phyloP scores from a whole-genome alignment of 1,284 basidiomycete species.

The Wallemia ichthyophaga region DNA sequence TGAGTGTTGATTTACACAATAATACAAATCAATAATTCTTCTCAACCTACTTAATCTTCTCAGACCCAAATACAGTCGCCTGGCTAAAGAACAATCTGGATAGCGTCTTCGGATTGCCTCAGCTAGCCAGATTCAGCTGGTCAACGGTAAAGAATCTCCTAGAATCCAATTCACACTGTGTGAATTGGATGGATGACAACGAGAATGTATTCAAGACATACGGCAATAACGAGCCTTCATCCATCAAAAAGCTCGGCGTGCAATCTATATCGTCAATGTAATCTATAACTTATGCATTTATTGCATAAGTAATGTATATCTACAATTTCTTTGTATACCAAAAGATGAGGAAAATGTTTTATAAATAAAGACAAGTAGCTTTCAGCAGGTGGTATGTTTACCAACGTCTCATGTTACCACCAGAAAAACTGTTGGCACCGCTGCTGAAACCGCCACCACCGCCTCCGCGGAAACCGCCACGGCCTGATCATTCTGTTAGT shows the following conservation, averaged over 20 bases:
- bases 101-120: conserved; percentile 74
- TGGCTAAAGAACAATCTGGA: conserved; percentile 53
- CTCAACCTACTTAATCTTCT: conserved; percentile 5
- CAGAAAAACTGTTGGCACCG: background rate
- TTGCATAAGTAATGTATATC: background rate
- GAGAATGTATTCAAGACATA: background rate
- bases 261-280: background rate
- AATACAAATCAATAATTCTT: too few relatives aligned
- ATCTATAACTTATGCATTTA: background rate
- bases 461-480: background rate
- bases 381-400: background rate
- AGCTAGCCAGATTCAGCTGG: conserved; percentile 81
- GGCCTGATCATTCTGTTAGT: background rate
- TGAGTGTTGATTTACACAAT: conserved; percentile 17
- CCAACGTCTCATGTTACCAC: background rate
- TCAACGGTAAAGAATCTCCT: conserved; percentile 63
- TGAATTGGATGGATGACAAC: conserved; percentile 29
- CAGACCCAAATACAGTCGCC: conserved; percentile 71
- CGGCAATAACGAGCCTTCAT: background rate
- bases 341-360: background rate
- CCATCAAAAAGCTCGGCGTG: background rate
- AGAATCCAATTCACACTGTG: conserved; percentile 42
- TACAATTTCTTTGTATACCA: background rate
- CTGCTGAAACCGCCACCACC: conserved; percentile 3
- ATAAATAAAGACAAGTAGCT: background rate